Evolutionary conservation across 2,329 filamentous ascomycete species (phyloP).

Genomic region (Cladosporium sp.): DNA sequence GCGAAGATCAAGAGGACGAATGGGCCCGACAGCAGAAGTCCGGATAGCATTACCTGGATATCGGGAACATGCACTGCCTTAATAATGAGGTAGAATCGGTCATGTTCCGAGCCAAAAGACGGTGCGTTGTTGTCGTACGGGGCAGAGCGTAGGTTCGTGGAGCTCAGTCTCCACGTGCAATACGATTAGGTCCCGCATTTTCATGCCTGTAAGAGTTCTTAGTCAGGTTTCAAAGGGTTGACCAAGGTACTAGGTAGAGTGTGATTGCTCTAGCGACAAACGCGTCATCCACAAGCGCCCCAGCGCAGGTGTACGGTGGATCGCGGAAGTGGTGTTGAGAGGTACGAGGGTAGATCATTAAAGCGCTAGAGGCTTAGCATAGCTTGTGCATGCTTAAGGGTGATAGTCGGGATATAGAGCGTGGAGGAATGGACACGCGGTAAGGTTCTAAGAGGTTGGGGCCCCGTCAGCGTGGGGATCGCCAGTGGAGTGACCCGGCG

Average conservation of each 20-base stretch:
- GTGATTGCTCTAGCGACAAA: neutral
- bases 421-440: constrained; percentile 1
- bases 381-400: constrained; percentile 6
- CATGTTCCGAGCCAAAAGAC: neutral
- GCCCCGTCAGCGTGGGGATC: constrained; percentile 9
- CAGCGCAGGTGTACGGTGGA: neutral
- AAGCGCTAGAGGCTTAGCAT: constrained; percentile 2
- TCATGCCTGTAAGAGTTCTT: neutral
- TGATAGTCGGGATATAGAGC: neutral
- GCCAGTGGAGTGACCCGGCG: neutral
- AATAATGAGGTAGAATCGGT: neutral
- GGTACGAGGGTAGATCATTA: neutral
- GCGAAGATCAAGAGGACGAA: neutral
- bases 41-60: neutral
- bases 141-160: neutral
- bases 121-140: neutral
- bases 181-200: neutral
- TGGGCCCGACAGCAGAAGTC: neutral
- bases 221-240: neutral
- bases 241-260: neutral
- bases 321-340: neutral
- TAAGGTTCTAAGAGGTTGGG: neutral
- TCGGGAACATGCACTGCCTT: neutral
- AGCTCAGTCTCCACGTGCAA: neutral
- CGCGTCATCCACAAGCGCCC: neutral